Percentiles rank a stretch among this genome's conserved stretches.
Evolutionary conservation across 208 protist species (phyloP).

Genomic region (Wallacemonas sp.): DNA sequence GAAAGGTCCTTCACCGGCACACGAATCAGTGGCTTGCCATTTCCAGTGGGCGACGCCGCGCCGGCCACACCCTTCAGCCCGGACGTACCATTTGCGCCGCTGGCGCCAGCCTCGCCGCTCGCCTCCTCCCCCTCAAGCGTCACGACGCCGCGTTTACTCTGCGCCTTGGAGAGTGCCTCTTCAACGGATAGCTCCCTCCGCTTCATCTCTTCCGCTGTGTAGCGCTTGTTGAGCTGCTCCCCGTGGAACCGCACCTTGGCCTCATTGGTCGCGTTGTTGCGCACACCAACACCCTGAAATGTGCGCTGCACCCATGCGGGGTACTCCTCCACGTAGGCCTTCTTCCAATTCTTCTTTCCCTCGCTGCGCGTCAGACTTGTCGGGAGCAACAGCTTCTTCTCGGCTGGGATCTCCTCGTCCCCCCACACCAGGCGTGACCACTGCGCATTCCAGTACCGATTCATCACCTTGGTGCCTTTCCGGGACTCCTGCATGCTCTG

Average conservation of each 20-base stretch:
- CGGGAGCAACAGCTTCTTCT: constrained; percentile 41
- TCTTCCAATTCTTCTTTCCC: constrained; percentile 62
- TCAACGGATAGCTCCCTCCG: constrained; percentile 48
- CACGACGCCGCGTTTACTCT: constrained; percentile 37
- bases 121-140: constrained; percentile 27
- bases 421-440: constrained; percentile 65
- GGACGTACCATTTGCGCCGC: neutral
- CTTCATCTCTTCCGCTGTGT: constrained; percentile 46
- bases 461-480: constrained; percentile 52
- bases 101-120: neutral
- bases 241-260: constrained; percentile 56
- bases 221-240: constrained; percentile 40
- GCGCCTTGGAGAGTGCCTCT: constrained; percentile 43
- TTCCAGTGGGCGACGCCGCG: neutral
- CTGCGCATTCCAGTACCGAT: constrained; percentile 86
- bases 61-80: neutral
- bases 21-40: constrained; percentile 1
- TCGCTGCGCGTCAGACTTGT: constrained; percentile 54
- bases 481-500: constrained; percentile 34
- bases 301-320: constrained; percentile 54
- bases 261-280: constrained; percentile 63
- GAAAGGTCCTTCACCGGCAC: constrained; percentile 23
- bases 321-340: constrained; percentile 70
- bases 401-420: constrained; percentile 31
- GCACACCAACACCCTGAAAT: constrained; percentile 35